phyloP scores from a whole-genome alignment of 345 rosid species.

The Salix koriyanagi region DNA sequence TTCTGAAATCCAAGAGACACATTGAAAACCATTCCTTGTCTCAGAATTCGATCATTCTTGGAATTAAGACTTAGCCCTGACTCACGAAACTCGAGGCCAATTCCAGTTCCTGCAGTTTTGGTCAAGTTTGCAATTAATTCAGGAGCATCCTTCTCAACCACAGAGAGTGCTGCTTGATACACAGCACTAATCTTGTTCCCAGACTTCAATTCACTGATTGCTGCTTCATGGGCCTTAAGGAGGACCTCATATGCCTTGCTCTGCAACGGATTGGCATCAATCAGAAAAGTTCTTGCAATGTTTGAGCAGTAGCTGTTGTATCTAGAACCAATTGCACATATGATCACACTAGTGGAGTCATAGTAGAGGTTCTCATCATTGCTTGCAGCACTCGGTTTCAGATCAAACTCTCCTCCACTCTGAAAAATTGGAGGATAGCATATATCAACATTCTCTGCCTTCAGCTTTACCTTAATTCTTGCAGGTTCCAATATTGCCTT shows the following conservation, averaged over 20 bases:
- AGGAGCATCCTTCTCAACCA: conserved; percentile 79
- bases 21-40: conserved; percentile 69
- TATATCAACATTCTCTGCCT: conserved; percentile 84
- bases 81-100: conserved; percentile 94
- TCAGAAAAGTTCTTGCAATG: conserved; percentile 72
- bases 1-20: conserved; percentile 90
- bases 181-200: conserved; percentile 64
- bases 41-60: conserved; percentile 65
- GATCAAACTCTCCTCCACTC: conserved; percentile 90
- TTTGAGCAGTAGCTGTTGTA: conserved; percentile 93
- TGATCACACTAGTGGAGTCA: conserved; percentile 81
- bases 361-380: conserved; percentile 69
- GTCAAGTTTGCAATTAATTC: conserved; percentile 66
- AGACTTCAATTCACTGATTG: conserved; percentile 60
- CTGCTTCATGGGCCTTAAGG: conserved; percentile 90
- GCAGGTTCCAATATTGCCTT: conserved; percentile 81
- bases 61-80: conserved; percentile 73
- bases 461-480: conserved; percentile 74
- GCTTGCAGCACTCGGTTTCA: conserved; percentile 91
- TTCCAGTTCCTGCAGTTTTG: conserved; percentile 93
- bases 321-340: conserved; percentile 82
- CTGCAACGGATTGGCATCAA: conserved; percentile 77
- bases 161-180: conserved; percentile 74
- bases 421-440: conserved; percentile 96
- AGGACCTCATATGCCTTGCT: conserved; percentile 90